phyloP scores from a whole-genome alignment of 352 stramenopile species.

The Plasmopara halstedii region DNA sequence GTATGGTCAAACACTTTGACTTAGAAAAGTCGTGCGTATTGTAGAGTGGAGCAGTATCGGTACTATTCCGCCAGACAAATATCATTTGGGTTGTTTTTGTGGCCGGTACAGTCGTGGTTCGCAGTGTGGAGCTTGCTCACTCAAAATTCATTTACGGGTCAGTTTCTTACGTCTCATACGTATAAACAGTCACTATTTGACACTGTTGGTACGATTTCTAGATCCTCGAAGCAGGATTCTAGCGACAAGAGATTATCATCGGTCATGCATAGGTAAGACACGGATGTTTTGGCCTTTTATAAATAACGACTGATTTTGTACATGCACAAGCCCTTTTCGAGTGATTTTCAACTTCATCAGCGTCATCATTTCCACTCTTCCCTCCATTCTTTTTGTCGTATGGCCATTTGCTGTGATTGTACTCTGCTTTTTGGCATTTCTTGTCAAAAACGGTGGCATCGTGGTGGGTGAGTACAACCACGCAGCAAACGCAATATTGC shows the following conservation, averaged over 20 bases:
- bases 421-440: slow-evolving; percentile 43
- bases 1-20: not conserved
- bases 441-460: slow-evolving; percentile 71
- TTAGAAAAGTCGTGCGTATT: not conserved
- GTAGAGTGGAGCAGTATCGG: slow-evolving; percentile 59
- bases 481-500: not conserved
- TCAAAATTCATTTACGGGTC: slow-evolving; percentile 69
- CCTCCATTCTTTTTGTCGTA: slow-evolving; percentile 42
- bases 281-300: not conserved
- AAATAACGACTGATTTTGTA: slow-evolving; percentile 1
- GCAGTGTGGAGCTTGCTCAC: slow-evolving; percentile 58
- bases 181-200: not conserved
- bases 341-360: slow-evolving; percentile 59
- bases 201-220: slow-evolving; percentile 1
- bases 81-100: slow-evolving; percentile 88
- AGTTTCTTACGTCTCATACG: not conserved
- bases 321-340: slow-evolving; percentile 19
- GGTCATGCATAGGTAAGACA: slow-evolving; percentile 26
- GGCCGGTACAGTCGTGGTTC: slow-evolving; percentile 60
- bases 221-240: slow-evolving; percentile 31
- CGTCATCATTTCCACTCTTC: slow-evolving; percentile 42
- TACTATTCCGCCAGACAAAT: slow-evolving; percentile 89
- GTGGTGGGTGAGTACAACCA: slow-evolving; percentile 46
- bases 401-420: slow-evolving; percentile 69
- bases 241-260: slow-evolving; percentile 6